Percentiles rank a stretch among this genome's conserved stretches.
These are phyloP conservation scores for Penicillium sp. DNA, from an alignment of 2,329 filamentous ascomycete genomes.

Conservation along the genomic window DNA sequence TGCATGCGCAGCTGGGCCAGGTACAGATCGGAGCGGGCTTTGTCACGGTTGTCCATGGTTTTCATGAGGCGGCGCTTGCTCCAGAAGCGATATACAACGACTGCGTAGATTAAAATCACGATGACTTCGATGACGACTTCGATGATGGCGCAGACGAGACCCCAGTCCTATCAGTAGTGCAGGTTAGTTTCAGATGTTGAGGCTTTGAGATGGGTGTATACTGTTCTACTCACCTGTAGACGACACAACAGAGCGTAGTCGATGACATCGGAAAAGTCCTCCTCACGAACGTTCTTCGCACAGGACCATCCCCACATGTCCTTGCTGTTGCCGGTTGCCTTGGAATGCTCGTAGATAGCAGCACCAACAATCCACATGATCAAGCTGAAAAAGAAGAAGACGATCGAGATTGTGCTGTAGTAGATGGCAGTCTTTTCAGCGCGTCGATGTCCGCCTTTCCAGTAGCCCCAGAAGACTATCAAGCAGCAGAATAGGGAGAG, in stretches of 20 bases:
- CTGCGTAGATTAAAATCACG: conserved; percentile 85
- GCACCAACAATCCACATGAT: conserved; percentile 89
- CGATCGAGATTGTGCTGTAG: conserved; percentile 90
- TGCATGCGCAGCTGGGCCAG: conserved; percentile 79
- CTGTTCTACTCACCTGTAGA: conserved; percentile 62
- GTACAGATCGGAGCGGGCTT: conserved; percentile 90
- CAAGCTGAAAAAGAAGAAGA: conserved; percentile 90
- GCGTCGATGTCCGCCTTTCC: conserved; percentile 77
- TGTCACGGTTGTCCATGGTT: conserved; percentile 94
- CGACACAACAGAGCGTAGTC: conserved; percentile 89
- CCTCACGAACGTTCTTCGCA: conserved; percentile 75
- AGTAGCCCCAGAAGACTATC: conserved; percentile 79
- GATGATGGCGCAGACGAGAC: conserved; percentile 93
- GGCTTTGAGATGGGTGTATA: conserved; percentile 2
- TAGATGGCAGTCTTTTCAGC: conserved; percentile 93
- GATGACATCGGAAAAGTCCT: conserved; percentile 75
- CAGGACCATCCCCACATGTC: conserved; percentile 99
- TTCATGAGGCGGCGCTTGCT: conserved; percentile 92
- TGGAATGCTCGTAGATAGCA: conserved; percentile 75
- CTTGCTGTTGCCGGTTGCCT: conserved; percentile 69
- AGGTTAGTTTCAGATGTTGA: neutral
- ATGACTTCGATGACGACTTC: conserved; percentile 91
- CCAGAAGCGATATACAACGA: conserved; percentile 97
- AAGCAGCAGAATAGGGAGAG: conserved; percentile 78
- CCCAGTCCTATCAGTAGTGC: conserved; percentile 72